A percentile compares a stretch with the other conserved stretches of the same genome.
These are phyloP conservation scores for Ceratobasidium sp. DNA, from an alignment of 1,284 basidiomycete species.

Conservation along the genomic window DNA sequence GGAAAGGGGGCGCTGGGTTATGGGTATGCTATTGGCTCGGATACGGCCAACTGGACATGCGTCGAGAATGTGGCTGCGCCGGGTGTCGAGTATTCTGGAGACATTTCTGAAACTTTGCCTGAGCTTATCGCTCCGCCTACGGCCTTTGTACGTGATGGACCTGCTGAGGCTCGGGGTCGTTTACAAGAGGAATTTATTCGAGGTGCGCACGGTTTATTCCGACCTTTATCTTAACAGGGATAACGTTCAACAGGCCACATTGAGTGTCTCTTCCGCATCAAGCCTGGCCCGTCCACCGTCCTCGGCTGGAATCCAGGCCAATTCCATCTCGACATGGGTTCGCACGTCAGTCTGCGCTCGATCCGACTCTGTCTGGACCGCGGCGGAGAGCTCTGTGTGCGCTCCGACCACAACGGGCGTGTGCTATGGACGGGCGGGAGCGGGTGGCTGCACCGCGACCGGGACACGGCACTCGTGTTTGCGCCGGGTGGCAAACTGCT, in stretches of 20 bases:
- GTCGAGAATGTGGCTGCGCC: conserved; percentile 45
- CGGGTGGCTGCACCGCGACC: conserved; percentile 35
- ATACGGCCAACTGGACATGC: conserved; percentile 48
- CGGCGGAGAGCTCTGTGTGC: conserved; percentile 29
- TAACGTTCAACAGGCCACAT: conserved; percentile 34
- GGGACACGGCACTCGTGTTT: conserved; percentile 39
- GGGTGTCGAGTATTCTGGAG: conserved; percentile 43
- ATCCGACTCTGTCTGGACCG: conserved; percentile 31
- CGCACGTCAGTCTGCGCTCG: conserved; percentile 24
- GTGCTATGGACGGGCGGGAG: conserved; percentile 41
- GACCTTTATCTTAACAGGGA: background rate
- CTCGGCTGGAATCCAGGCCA: conserved; percentile 30
- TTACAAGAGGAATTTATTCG: conserved; percentile 28
- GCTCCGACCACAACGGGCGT: conserved; percentile 22
- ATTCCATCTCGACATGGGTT: conserved; percentile 23
- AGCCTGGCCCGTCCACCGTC: conserved; percentile 42
- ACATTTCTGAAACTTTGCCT: conserved; percentile 45
- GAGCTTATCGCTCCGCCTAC: conserved; percentile 46
- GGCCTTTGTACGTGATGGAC: conserved; percentile 44
- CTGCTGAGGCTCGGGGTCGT: conserved; percentile 13
- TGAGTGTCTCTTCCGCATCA: conserved; percentile 41
- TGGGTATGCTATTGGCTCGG: conserved; percentile 47
- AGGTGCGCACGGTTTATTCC: conserved; percentile 6
- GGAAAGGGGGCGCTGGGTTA: conserved; percentile 44
- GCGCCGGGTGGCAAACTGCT: conserved; percentile 43